Evolutionary conservation across 1,284 basidiomycete species (phyloP).

Genomic region (Phellinidium pouzarii): DNA sequence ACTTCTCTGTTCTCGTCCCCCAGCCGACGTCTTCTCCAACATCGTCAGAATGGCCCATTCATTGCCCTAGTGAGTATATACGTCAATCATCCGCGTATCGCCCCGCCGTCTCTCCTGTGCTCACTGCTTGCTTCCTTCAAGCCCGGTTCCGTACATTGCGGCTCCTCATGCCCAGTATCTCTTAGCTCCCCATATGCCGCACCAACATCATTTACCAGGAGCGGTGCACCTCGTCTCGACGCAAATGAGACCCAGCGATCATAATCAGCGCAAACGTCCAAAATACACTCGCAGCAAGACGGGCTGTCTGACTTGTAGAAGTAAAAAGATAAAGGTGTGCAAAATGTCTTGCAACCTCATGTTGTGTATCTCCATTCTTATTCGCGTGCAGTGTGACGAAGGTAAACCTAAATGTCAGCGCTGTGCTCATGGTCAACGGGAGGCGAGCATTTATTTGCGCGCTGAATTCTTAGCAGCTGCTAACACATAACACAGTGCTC

Average conservation of each 20-base stretch:
- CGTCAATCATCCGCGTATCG: background rate
- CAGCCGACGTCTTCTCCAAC: constrained; percentile 1
- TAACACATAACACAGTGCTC: constrained; percentile 50
- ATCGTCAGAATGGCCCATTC: constrained; percentile 11
- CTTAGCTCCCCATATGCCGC: constrained; percentile 13
- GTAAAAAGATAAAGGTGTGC: constrained; percentile 80
- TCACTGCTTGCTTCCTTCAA: background rate
- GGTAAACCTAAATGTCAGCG: constrained; percentile 73
- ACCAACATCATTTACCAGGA: constrained; percentile 20
- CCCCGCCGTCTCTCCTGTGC: background rate
- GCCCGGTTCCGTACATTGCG: constrained; percentile 11
- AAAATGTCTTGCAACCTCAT: constrained; percentile 13
- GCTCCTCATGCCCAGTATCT: constrained; percentile 18
- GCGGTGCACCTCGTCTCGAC: constrained; percentile 42
- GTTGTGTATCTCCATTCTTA: constrained; percentile 14
- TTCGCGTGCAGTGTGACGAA: constrained; percentile 62
- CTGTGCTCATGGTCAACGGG: constrained; percentile 71
- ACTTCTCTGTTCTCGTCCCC: background rate
- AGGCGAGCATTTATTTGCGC: constrained; percentile 39
- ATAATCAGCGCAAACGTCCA: constrained; percentile 64
- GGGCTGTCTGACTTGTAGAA: constrained; percentile 75
- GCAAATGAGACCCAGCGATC: constrained; percentile 40
- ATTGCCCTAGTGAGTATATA: constrained; percentile 12
- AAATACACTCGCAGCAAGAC: constrained; percentile 85
- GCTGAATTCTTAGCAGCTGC: constrained; percentile 14